Percentiles rank a stretch among this genome's conserved stretches.
Conservation (phyloP, 2,329 filamentous ascomycete genomes). For the Pleurostoma richardsiae region DNA sequence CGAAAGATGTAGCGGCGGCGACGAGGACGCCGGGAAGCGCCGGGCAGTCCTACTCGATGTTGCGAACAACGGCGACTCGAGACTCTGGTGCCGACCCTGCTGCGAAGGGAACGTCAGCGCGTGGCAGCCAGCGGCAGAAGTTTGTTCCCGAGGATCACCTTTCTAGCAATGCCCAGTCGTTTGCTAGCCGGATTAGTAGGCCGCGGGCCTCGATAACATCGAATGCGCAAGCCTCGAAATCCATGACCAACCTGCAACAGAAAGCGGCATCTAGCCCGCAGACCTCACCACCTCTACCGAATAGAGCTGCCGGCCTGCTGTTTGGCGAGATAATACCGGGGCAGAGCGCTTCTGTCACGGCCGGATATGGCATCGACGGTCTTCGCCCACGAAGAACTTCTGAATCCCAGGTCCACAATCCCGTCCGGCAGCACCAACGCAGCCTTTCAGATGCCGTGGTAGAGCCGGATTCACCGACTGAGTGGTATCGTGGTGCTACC, state of each 20-base stretch:
- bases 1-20: slow-evolving; percentile 23
- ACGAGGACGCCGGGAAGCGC: slow-evolving; percentile 21
- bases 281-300: slow-evolving; percentile 24
- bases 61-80: slow-evolving; percentile 30
- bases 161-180: slow-evolving; percentile 51
- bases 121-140: slow-evolving; percentile 38
- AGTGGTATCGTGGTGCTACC: slow-evolving; percentile 51
- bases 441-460: slow-evolving; percentile 51
- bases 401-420: slow-evolving; percentile 61
- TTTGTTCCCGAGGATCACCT: slow-evolving; percentile 44
- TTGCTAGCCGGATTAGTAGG: slow-evolving; percentile 54
- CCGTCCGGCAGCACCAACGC: slow-evolving; percentile 40
- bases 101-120: slow-evolving; percentile 18
- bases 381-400: slow-evolving; percentile 58
- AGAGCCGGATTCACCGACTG: slow-evolving; percentile 60
- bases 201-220: slow-evolving; percentile 33
- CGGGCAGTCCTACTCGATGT: slow-evolving; percentile 33
- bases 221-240: slow-evolving; percentile 33
- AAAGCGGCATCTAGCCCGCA: slow-evolving; percentile 17
- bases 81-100: slow-evolving; percentile 20
- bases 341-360: slow-evolving; percentile 43
- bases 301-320: slow-evolving; percentile 48
- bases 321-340: slow-evolving; percentile 72
- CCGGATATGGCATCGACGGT: slow-evolving; percentile 57
- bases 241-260: slow-evolving; percentile 35